phyloP scores from a whole-genome alignment of 495 filamentous ascomycete species.

The Evansstolkia leycettana region DNA sequence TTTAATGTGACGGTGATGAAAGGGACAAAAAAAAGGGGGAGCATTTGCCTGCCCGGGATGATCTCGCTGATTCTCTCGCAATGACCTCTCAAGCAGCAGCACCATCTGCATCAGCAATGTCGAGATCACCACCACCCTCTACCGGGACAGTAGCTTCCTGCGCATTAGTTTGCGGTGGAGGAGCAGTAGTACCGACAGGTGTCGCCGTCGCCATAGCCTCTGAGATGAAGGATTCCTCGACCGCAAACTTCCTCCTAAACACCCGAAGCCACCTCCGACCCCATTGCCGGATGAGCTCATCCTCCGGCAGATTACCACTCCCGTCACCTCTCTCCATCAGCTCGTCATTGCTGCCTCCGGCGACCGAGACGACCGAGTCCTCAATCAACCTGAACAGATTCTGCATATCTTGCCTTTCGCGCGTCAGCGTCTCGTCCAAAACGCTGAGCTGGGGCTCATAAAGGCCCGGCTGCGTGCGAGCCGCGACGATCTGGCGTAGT shows the following conservation, averaged over 20 bases:
- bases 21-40: too few relatives aligned
- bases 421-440: conserved; percentile 50
- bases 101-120: conserved; percentile 20
- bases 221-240: conserved; percentile 59
- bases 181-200: conserved; percentile 24
- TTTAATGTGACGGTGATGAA: too few relatives aligned
- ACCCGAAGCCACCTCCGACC: conserved; percentile 76
- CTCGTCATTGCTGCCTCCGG: conserved; percentile 59
- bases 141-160: conserved; percentile 1
- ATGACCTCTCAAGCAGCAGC: conserved; percentile 7
- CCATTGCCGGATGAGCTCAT: conserved; percentile 66
- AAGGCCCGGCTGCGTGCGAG: conserved; percentile 39
- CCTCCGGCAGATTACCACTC: conserved; percentile 28
- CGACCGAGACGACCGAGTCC: conserved; percentile 63
- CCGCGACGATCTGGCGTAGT: conserved; percentile 66
- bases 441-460: conserved; percentile 48
- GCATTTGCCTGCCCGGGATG: too few relatives aligned
- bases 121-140: conserved; percentile 17
- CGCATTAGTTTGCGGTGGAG: conserved; percentile 3
- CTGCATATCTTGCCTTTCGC: conserved; percentile 60
- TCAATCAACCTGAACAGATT: conserved; percentile 70
- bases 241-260: conserved; percentile 66
- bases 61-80: too few relatives aligned
- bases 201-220: conserved; percentile 27
- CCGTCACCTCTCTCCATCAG: conserved; percentile 44